These are phyloP conservation scores for Aspergillus sp. DNA, from an alignment of 2,329 filamentous ascomycete species.

Conservation along the genomic window DNA sequence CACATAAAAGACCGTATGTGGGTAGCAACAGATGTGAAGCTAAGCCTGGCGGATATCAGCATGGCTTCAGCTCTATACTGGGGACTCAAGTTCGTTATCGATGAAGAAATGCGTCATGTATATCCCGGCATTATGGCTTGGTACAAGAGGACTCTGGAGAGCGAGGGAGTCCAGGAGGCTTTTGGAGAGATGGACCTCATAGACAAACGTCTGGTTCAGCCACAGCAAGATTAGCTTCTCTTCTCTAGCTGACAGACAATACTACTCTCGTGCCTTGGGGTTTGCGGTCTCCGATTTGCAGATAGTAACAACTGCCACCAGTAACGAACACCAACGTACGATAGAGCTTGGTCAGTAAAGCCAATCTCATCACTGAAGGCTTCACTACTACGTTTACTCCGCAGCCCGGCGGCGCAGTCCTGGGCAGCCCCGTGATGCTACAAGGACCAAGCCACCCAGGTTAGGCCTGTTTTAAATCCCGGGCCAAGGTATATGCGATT, in stretches of 20 bases:
- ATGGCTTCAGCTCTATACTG: conserved; percentile 23
- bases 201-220: conserved; percentile 4
- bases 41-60: conserved; percentile 28
- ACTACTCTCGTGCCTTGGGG: not conserved
- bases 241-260: too few relatives aligned
- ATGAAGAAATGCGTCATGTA: conserved; percentile 25
- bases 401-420: too few relatives aligned
- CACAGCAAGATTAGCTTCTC: not conserved
- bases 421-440: too few relatives aligned
- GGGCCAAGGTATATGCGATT: too few relatives aligned
- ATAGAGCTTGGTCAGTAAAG: not conserved
- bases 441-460: too few relatives aligned
- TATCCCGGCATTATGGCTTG: conserved; percentile 21
- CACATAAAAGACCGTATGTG: conserved; percentile 20
- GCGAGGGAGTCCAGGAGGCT: conserved; percentile 7
- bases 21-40: conserved; percentile 18
- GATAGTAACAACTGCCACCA: too few relatives aligned
- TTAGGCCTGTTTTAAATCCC: too few relatives aligned
- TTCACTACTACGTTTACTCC: too few relatives aligned
- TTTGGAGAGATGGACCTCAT: conserved; percentile 10
- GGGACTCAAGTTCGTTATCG: conserved; percentile 23
- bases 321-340: not conserved
- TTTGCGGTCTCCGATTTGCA: too few relatives aligned
- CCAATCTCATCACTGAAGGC: too few relatives aligned
- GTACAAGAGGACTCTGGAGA: conserved; percentile 10